Base-by-base conservation (phyloP, 805 yeast genomes). In the Cyberlindnera bimundalis region DNA sequence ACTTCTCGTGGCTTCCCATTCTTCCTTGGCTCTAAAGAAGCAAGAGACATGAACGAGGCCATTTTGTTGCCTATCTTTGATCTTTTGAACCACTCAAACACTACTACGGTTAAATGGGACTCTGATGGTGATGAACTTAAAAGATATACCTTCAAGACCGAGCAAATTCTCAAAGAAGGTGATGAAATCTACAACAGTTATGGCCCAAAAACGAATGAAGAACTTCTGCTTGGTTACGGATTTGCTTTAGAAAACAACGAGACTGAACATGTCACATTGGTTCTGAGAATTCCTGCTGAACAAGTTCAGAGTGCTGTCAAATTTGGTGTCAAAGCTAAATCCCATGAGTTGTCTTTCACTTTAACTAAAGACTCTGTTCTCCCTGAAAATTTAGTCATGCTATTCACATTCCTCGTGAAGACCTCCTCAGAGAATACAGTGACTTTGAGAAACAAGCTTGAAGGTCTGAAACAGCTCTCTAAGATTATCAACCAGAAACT, bases 131-230 rank as follows among this genome's bases (percentile, higher is more conserved):
- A 43, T 2, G 55, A 51, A 2, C 29, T 23, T 12, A 35, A 23
- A 19, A 18, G 29, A 1, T 73, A 76, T 42, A 55, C 60, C n/a
- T 79, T 80, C 48, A 62, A 59, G 29, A 58, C 75, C 0, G 64
- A 67, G 15, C 59, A 66, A 4, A 32, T 41, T 7, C 37, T 51
- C n/a, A 35, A 42, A 3, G 48, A 46, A 2, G 74, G 74, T 2
- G 58, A 62, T 2, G 83, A 87, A 56, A 46, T 90, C 1, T 85
- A 63, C 62, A 89, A 89, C 58, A 85, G 86, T 60, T 89, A 90
- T 60, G 97, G 96, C 2, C 78, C 84, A 39, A 89, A 88, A 60
- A 84, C 93, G 0, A 89, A 88, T 55, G 95, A 85, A 48, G 96
- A 87, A 48, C 61, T 89, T 20, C 60, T 90, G 6, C 63, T 89